Base-by-base conservation (phyloP, 225 moss, liverwort and hornwort genomes). In the Ulota crispa region DNA sequence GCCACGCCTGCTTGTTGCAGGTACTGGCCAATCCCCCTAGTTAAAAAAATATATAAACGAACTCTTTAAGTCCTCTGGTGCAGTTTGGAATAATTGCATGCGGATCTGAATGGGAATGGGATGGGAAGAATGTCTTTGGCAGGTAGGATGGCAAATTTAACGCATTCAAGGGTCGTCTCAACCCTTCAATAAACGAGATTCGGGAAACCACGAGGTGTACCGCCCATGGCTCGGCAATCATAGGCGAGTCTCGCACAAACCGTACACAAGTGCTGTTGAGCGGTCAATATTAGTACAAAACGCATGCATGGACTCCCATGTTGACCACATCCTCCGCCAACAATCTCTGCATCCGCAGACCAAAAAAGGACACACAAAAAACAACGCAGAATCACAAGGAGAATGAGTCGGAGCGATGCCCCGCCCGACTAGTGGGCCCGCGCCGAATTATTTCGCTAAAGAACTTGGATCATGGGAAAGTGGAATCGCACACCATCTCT, bases 381-480 rank as follows among this genome's bases (percentile, higher is more conserved):
- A 18, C 18, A 50, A 50, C 39, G 18, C 18, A 18, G 18, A 50
- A 50, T 50, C 50, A 50, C 18, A 50, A 50, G 50, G 50, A 50
- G 18, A 50, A 50, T 18, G 50, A 50, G 16, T 50, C 50, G 50
- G 50, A 50, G 50, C 5, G 5, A 50, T 16, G 50, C 50, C 50
- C 18, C 11, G 59, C 60, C 23, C 24, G 8, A 20, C 37, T 5
- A 9, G 50, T 70, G 70, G 83, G 80, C 72, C 80, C 72, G 71
- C 53, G 57, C 3, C 56, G 56, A 66, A 85, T 82, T 82, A 88
- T 85, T 88, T 76, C 36, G 72, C 27, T 66, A 77, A 80, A 72
- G 72, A 27, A 21, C 32, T 27, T 31, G 72, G 72, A 76, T 85
- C 72, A 55, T 71, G 79, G 30, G 64, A 88, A 85, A 80, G 82